phyloP scores from a whole-genome alignment of 2,329 filamentous ascomycete species.

The Corinectria fuckeliana region DNA sequence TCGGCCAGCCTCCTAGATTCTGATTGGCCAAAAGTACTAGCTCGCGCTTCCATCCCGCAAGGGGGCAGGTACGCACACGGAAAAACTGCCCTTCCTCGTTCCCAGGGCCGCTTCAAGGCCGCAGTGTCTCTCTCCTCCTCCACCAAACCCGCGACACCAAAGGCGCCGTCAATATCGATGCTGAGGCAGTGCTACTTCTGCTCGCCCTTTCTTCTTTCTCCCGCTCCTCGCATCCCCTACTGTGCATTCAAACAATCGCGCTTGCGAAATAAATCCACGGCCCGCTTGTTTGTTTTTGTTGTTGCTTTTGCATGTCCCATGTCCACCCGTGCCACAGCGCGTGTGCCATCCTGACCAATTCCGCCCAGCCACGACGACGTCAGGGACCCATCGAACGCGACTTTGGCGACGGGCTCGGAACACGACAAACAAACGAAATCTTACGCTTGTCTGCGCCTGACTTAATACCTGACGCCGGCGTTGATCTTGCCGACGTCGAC shows the following conservation, averaged over 20 bases:
- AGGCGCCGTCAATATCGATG: conserved; percentile 18
- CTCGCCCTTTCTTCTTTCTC: conserved; percentile 7
- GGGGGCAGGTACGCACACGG: conserved; percentile 16
- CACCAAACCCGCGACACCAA: conserved; percentile 15
- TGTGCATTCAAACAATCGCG: not conserved
- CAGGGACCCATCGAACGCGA: conserved; percentile 28
- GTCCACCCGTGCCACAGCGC: conserved; percentile 24
- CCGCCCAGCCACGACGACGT: conserved; percentile 29
- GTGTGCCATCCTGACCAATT: conserved; percentile 32
- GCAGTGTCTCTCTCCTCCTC: conserved; percentile 15
- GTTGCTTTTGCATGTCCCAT: conserved; percentile 21
- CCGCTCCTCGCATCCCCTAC: not conserved
- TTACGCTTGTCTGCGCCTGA: not conserved
- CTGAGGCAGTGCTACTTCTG: conserved; percentile 18
- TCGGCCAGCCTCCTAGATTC: conserved; percentile 15
- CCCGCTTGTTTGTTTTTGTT: conserved; percentile 13
- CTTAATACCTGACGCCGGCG: not conserved
- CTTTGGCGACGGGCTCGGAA: conserved; percentile 12
- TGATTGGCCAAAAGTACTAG: conserved; percentile 9
- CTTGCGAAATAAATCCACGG: too few relatives aligned
- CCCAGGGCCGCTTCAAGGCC: conserved; percentile 13
- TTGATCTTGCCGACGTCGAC: not conserved
- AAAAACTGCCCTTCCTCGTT: conserved; percentile 35
- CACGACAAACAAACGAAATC: conserved; percentile 20
- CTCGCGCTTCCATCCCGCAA: not conserved